A percentile compares a stretch with the other conserved stretches of the same genome.
Conservation (phyloP, 2,329 filamentous ascomycete species). For the Penicillium sp. region DNA sequence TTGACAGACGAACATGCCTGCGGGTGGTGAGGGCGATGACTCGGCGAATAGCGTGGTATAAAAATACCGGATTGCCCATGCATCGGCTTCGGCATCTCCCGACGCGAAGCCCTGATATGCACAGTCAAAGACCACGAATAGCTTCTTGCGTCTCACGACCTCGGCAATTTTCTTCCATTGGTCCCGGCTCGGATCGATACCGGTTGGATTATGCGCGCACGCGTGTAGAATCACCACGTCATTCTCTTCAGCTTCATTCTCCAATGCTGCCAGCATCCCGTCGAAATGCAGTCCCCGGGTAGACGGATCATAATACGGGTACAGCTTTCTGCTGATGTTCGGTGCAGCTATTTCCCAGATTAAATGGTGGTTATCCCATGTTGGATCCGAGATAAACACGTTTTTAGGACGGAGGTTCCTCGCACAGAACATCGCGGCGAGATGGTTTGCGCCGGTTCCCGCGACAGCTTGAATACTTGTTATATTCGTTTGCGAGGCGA, state of each 20-base stretch:
- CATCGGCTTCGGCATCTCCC: background rate
- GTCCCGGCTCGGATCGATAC: background rate
- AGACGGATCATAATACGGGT: background rate
- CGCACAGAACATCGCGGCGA: no score
- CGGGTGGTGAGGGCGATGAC: no score
- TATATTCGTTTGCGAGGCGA: no score
- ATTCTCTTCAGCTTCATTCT: background rate
- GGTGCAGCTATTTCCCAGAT: background rate
- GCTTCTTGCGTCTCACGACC: background rate
- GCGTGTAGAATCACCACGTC: background rate
- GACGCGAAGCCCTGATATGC: background rate
- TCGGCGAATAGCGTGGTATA: background rate
- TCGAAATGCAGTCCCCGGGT: background rate
- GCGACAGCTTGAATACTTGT: no score
- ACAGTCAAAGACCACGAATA: background rate
- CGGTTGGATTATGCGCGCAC: background rate
- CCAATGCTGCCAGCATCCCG: background rate
- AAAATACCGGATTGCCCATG: background rate
- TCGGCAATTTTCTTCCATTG: background rate
- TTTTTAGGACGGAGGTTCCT: background rate
- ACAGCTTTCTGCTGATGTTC: background rate
- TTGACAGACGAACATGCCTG: no score
- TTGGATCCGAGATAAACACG: background rate
- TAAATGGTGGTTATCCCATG: background rate
- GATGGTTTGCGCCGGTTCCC: no score